Evolutionary conservation across 208 protist species (phyloP).

Genomic region (Plasmodiophora brassicae): DNA sequence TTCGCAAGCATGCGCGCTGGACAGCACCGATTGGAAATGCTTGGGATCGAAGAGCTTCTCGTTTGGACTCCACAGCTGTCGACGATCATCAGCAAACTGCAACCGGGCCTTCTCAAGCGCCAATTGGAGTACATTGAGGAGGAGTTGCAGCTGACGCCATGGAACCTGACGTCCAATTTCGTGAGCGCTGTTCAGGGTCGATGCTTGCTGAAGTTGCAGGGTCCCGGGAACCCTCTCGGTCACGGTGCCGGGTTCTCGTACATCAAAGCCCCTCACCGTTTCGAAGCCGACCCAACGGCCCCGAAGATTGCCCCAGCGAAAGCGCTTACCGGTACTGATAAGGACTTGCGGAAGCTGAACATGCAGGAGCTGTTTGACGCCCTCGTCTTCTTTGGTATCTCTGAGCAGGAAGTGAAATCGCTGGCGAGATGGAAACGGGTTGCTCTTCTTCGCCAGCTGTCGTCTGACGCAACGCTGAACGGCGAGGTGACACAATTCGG

Average conservation of each 20-base stretch:
- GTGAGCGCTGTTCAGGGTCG: neutral
- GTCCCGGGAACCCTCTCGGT: conserved; percentile 13
- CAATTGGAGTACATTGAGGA: neutral
- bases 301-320: conserved; percentile 19
- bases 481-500: conserved; percentile 5
- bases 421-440: conserved; percentile 9
- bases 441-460: neutral
- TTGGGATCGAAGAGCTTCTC: conserved; percentile 3
- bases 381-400: neutral
- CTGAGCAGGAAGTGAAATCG: neutral
- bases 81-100: conserved; percentile 10
- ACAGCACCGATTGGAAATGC: conserved; percentile 1
- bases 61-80: conserved; percentile 22
- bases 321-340: conserved; percentile 11
- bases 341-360: conserved; percentile 17
- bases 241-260: conserved; percentile 7
- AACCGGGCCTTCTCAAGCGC: neutral
- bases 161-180: conserved; percentile 33
- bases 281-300: conserved; percentile 21
- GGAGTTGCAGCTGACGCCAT: conserved; percentile 6
- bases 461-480: neutral
- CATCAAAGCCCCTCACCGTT: conserved; percentile 9
- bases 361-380: conserved; percentile 15
- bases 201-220: conserved; percentile 15
- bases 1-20: conserved; percentile 13